Base-by-base conservation (phyloP, 164 flowering plant genomes). In the Nymphaea colorata region DNA sequence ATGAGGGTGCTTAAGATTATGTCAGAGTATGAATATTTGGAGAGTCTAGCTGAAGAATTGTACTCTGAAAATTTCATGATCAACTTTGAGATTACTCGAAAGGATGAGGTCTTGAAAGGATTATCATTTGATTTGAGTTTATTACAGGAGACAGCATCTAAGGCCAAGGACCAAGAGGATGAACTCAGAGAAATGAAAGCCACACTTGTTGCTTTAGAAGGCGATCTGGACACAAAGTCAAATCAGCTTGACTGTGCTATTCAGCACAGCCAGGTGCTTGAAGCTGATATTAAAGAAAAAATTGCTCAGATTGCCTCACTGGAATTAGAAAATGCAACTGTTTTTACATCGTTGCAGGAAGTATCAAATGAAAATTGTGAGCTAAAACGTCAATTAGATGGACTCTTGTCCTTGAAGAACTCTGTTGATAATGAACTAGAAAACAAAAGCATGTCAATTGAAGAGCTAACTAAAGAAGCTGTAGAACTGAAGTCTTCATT, bases 111-210 rank as follows among this genome's bases (percentile, higher is more conserved):
- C 61, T 53, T 87, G 64, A 74, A 85, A 69, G 99, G 96, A 51
- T 68, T 91, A 67, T 70, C 67, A 66, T 91, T 88, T 85, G 99
- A 94, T 75, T 73, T 94, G 69, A 86, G 87, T 51, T 72, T 88
- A 74, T 77, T 94, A 78, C 97, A 94, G 75, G 99, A 91, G 73
- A 82, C 96, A 59, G 82, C 96, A 41, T 85, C 94, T 16, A 80
- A 75, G 62, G 79, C 69, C 12, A 86, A 82, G 77, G 92, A 89
- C 69, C 83, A 82, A 71, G 83, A 85, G 72, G 92, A 90, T 76
- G 88, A 87, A 70, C 69, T 82, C 62, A 83, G 83, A 76, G 79
- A 85, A 75, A 74, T 94, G 69, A 61, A 64, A 62, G 82, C 75
- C 63, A 78, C 80, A 64, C 67, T 89, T 66, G 82, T 81, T 67